These are phyloP conservation scores for Kwoniella sp. DNA, from an alignment of 768 basidiomycete species.

Conservation along the genomic window DNA sequence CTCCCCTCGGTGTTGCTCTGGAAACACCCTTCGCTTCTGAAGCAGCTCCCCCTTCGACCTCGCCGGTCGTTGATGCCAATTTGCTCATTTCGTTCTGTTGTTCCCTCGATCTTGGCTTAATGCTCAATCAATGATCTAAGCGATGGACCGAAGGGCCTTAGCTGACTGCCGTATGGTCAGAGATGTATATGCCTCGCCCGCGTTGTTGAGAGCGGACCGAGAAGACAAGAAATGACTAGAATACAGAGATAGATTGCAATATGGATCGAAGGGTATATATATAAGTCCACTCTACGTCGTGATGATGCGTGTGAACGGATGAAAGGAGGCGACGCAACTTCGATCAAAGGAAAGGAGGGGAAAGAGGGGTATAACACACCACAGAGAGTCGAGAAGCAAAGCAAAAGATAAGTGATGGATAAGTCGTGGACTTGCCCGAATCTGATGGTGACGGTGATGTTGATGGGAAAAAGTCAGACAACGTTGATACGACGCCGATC, in stretches of 20 bases:
- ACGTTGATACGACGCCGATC: too few relatives aligned
- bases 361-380: background rate
- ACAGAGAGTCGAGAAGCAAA: background rate
- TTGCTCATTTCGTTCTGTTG: background rate
- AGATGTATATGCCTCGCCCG: too few relatives aligned
- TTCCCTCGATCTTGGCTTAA: background rate
- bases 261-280: background rate
- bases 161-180: too few relatives aligned
- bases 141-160: too few relatives aligned
- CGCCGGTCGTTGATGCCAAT: background rate
- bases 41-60: background rate
- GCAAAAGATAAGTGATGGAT: background rate
- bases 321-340: background rate
- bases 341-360: background rate
- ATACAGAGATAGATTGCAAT: background rate
- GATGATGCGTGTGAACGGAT: background rate
- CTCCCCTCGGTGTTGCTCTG: background rate
- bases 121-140: too few relatives aligned
- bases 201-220: too few relatives aligned
- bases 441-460: too few relatives aligned
- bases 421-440: background rate
- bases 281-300: too few relatives aligned
- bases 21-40: background rate
- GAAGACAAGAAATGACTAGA: background rate
- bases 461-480: too few relatives aligned